Evolutionary conservation across 83 land plant genomes (phyloP).

Genomic region (Picea abies): DNA sequence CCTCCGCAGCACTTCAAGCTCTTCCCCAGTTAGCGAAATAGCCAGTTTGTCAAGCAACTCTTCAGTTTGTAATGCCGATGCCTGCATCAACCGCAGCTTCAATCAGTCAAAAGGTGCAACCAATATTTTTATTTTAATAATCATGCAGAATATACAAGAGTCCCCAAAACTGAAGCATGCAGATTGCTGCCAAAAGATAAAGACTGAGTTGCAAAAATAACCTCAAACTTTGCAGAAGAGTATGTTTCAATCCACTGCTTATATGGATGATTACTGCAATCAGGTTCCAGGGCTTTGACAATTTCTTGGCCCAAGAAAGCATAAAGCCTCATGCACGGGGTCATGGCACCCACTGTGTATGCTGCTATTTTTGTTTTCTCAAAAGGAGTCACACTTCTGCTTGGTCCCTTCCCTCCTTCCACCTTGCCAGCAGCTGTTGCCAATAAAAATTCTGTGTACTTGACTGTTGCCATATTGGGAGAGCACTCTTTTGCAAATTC

Average conservation of each 20-base stretch:
- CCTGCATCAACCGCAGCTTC: conserved; percentile 37
- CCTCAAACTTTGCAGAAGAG: conserved; percentile 78
- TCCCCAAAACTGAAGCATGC: neutral
- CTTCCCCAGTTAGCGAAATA: conserved; percentile 59
- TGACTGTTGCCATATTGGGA: conserved; percentile 63
- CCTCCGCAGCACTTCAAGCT: conserved; percentile 55
- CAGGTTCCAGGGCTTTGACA: conserved; percentile 22
- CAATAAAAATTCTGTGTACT: conserved; percentile 74
- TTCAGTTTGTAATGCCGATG: conserved; percentile 62
- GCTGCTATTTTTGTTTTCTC: conserved; percentile 73
- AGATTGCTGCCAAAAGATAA: neutral
- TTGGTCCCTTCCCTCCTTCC: conserved; percentile 52
- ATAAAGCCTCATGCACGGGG: conserved; percentile 93
- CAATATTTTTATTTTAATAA: neutral
- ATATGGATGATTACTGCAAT: conserved; percentile 50
- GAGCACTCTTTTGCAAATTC: conserved; percentile 39
- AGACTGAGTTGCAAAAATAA: conserved; percentile 14
- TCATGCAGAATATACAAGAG: neutral
- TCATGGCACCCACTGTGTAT: conserved; percentile 85
- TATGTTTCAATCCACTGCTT: conserved; percentile 85
- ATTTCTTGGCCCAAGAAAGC: conserved; percentile 82
- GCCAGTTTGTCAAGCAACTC: conserved; percentile 80
- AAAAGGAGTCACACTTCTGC: conserved; percentile 65
- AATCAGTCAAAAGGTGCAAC: neutral
- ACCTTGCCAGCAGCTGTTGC: conserved; percentile 78